Percentiles rank a stretch among this genome's conserved stretches.
phyloP scores from a whole-genome alignment of 106 monocot species.

The Hemerocallis citrina region DNA sequence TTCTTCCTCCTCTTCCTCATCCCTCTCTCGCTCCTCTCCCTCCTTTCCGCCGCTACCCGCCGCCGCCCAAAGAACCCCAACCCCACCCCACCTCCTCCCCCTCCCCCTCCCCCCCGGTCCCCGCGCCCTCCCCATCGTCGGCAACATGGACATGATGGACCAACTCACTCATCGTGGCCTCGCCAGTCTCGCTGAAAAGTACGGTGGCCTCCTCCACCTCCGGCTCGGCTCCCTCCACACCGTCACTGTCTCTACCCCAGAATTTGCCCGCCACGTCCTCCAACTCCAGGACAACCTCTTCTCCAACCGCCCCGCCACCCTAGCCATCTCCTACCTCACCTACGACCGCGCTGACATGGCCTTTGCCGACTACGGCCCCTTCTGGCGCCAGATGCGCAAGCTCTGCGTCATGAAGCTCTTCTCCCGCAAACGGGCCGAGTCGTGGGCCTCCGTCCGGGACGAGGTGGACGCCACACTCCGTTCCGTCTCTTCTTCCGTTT shows the following conservation, averaged over 20 bases:
- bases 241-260: constrained; percentile 74
- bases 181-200: constrained; percentile 40
- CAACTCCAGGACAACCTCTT: constrained; percentile 75
- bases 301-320: constrained; percentile 78
- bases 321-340: constrained; percentile 78
- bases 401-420: constrained; percentile 89
- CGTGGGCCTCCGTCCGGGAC: constrained; percentile 82
- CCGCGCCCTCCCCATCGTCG: constrained; percentile 40
- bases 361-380: constrained; percentile 94
- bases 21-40: no score
- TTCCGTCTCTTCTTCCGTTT: not conserved
- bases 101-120: constrained; percentile 58
- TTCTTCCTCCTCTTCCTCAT: no score
- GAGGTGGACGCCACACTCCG: constrained; percentile 40
- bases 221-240: constrained; percentile 64
- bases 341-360: constrained; percentile 96
- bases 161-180: constrained; percentile 85
- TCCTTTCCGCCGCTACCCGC: constrained; percentile 7
- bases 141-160: constrained; percentile 55
- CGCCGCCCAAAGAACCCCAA: constrained; percentile 9
- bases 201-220: constrained; percentile 73
- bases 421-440: constrained; percentile 80
- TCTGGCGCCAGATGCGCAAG: constrained; percentile 99
- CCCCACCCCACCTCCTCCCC: no score
- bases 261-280: constrained; percentile 68